phyloP scores from a whole-genome alignment of 805 yeast genomes.

The Hanseniaspora guilliermondii region DNA sequence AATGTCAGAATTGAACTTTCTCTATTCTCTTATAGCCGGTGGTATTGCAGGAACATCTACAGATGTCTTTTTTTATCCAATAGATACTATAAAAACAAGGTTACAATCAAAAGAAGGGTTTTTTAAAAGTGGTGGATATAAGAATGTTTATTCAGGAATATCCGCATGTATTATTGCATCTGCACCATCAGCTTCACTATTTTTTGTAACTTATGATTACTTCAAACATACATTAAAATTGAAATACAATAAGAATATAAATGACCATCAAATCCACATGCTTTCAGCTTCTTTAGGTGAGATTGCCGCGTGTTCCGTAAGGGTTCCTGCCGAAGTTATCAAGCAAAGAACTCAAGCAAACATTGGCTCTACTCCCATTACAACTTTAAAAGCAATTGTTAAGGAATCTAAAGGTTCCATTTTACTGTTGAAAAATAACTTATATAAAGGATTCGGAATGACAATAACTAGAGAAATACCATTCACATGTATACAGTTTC shows the following conservation, averaged over 20 bases:
- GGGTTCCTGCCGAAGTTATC: constrained; percentile 95
- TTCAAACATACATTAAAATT: constrained; percentile 37
- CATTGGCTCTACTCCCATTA: constrained; percentile 38
- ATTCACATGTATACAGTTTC: constrained; percentile 90
- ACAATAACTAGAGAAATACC: constrained; percentile 94
- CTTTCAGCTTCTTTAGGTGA: constrained; percentile 80
- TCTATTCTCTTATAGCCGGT: constrained; percentile 45
- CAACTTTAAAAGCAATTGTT: constrained; percentile 52
- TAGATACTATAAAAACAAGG: constrained; percentile 88
- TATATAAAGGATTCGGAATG: constrained; percentile 86
- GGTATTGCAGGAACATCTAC: constrained; percentile 95
- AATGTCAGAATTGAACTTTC: constrained; percentile 17
- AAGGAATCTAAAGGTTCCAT: constrained; percentile 68
- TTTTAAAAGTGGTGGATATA: constrained; percentile 83
- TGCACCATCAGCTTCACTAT: constrained; percentile 76
- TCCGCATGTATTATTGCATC: constrained; percentile 91
- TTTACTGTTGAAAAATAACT: constrained; percentile 40
- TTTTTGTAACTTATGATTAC: constrained; percentile 74
- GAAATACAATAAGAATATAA: constrained; percentile 18
- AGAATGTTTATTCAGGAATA: constrained; percentile 79
- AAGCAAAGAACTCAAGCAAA: constrained; percentile 88
- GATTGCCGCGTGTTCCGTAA: constrained; percentile 77
- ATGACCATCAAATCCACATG: constrained; percentile 57
- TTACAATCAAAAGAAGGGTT: constrained; percentile 94
- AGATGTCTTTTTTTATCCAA: constrained; percentile 88